Percentiles rank a stretch among this genome's conserved stretches.
phyloP scores from a whole-genome alignment of 768 basidiomycete species.

The Mycena vulgaris region DNA sequence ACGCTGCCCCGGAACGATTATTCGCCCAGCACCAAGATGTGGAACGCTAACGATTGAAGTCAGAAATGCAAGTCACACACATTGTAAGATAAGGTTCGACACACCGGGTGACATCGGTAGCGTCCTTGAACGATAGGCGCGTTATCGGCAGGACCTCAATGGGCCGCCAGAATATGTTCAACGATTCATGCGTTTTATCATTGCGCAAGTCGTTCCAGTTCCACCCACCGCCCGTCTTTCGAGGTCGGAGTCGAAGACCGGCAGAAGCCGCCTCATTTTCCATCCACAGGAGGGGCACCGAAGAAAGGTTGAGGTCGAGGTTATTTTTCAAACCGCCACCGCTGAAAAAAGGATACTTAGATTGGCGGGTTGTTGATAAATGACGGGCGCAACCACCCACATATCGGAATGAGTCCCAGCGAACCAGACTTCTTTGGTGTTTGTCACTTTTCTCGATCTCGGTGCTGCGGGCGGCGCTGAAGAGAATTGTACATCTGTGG shows the following conservation, averaged over 20 bases:
- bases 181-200: slow-evolving; percentile 6
- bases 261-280: slow-evolving; percentile 28
- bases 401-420: slow-evolving; percentile 4
- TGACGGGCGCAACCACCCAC: neutral
- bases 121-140: slow-evolving; percentile 4
- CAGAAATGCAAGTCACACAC: neutral
- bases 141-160: neutral
- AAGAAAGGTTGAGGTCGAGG: slow-evolving; percentile 26
- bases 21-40: neutral
- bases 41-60: neutral
- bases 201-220: slow-evolving; percentile 6
- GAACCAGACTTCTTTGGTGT: neutral
- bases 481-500: neutral
- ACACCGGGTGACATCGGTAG: neutral
- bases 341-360: neutral
- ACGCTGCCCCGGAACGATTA: neutral
- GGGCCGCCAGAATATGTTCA: neutral
- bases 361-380: too few species aligned
- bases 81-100: neutral
- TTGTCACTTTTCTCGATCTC: neutral
- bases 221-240: slow-evolving; percentile 8
- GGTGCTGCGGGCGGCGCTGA: neutral
- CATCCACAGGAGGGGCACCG: slow-evolving; percentile 35
- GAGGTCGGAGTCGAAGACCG: slow-evolving; percentile 21
- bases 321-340: slow-evolving; percentile 29